Conservation (phyloP, 139 green algal genomes). For the Picochlorum sp. region DNA sequence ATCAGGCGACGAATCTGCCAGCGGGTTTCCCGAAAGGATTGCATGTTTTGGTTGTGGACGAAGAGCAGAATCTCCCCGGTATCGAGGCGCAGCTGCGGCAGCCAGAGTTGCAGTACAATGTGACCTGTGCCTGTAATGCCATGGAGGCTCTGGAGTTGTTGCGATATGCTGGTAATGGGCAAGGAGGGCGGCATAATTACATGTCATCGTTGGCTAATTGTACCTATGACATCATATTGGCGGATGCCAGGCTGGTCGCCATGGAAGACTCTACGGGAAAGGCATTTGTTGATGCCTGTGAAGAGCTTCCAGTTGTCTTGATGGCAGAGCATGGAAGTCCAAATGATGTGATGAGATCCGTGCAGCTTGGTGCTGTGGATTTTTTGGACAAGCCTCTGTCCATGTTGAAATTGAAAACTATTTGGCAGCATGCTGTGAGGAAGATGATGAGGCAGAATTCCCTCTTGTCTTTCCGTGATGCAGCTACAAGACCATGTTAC, state of each 20-base stretch:
- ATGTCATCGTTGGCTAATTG: neutral
- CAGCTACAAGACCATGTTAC: neutral
- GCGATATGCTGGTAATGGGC: neutral
- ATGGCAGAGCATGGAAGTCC: constrained; percentile 34
- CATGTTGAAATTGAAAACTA: constrained; percentile 66
- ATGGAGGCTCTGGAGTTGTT: neutral
- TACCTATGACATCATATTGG: neutral
- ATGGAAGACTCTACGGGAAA: constrained; percentile 11
- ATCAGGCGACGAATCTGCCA: neutral
- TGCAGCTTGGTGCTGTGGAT: constrained; percentile 68
- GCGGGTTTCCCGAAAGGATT: constrained; percentile 17
- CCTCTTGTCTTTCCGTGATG: constrained; percentile 1
- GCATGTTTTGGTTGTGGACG: constrained; percentile 25
- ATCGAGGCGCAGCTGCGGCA: constrained; percentile 14
- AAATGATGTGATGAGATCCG: constrained; percentile 49
- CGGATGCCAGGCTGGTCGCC: constrained; percentile 8
- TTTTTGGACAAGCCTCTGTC: constrained; percentile 67
- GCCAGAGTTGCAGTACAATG: constrained; percentile 17
- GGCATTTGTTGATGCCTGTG: constrained; percentile 20
- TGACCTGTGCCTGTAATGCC: neutral
- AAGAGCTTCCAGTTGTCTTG: constrained; percentile 43
- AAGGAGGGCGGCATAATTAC: too few species aligned
- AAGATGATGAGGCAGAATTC: constrained; percentile 14
- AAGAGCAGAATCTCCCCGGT: neutral
- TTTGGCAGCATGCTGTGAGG: constrained; percentile 80